Base-by-base conservation (phyloP, 768 basidiomycete species). In the Suillus placidus region DNA sequence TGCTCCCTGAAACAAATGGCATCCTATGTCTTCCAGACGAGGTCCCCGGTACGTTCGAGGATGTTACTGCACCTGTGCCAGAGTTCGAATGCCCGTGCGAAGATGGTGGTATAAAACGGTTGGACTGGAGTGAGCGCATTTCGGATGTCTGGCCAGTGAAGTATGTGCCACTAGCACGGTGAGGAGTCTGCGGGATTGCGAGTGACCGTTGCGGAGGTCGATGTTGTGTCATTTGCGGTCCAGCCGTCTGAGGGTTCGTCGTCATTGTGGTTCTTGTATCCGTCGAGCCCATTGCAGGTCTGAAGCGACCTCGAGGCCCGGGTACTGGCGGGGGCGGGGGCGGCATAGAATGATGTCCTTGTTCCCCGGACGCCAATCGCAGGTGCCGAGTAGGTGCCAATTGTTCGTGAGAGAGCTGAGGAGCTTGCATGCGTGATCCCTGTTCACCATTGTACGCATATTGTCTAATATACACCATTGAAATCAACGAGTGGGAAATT, bases 371-470 rank as follows among this genome's bases (percentile, higher is more conserved):
- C 37, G 68, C 71, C 60, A 73, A 63, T 47, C 78, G 78, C 52
- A 81, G 76, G 61, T 82, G 81, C 32, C 75, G 72, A n/a, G 76
- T 70, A 3, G 83, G 80, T 8, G 79, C 74, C 20, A 77, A 68
- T 69, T 87, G 88, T 63, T 74, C 74, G 69, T 82, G 80, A 18
- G 83, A 76, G 26, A 81, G 71, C 40, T 74, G 76, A 20, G 80
- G 79, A 3, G 76, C 69, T 42, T 80, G 80, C 61, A 72, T 74
- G 64, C 81, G 84, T 51, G 81, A 74, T 40, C 79, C 81, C 23
- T 81, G 79, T 30, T 84, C 81, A 30, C 84, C 83, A 6, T 74
- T 78, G 73, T 90, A 93, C n/a, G 86, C 85, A 73, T 87, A 93
- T 75, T 89, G 85, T 66, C 92, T 93, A 61, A 69, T 40, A 66